Evolutionary conservation across 2,329 filamentous ascomycete species (phyloP).

Genomic region (Pseudogymnoascus sp.): DNA sequence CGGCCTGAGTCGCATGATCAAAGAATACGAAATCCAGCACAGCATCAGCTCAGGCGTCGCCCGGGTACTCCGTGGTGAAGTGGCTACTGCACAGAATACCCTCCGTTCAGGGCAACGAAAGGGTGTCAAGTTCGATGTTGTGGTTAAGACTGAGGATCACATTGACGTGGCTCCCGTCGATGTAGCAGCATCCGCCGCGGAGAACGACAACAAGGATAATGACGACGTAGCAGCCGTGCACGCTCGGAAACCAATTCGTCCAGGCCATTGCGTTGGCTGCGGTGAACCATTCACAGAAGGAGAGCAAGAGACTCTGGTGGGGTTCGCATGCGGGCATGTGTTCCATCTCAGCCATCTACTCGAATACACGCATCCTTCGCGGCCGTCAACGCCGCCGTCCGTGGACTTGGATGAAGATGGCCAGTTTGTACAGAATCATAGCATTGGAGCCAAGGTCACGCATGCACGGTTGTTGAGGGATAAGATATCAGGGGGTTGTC

Average conservation of each 20-base stretch:
- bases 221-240: constrained; percentile 7
- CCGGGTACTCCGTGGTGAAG: constrained; percentile 76
- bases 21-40: constrained; percentile 91
- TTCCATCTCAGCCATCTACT: constrained; percentile 70
- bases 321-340: constrained; percentile 74
- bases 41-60: constrained; percentile 89
- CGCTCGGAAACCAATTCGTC: constrained; percentile 25
- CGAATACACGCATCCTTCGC: constrained; percentile 32
- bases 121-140: constrained; percentile 82
- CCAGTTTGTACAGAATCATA: constrained; percentile 41
- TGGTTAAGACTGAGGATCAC: constrained; percentile 36
- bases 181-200: constrained; percentile 21
- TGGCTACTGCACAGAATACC: constrained; percentile 71
- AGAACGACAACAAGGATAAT: constrained; percentile 15
- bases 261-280: constrained; percentile 53
- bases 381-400: constrained; percentile 30
- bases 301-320: constrained; percentile 65
- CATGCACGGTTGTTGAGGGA: constrained; percentile 72
- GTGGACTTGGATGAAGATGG: constrained; percentile 38
- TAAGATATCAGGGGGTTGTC: constrained; percentile 56
- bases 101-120: constrained; percentile 71
- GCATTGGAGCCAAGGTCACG: constrained; percentile 79
- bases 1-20: constrained; percentile 81
- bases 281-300: constrained; percentile 46
- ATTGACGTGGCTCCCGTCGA: constrained; percentile 37